A percentile compares a stretch with the other conserved stretches of the same genome.
Conservation (phyloP, 139 green algal species). For the Spirogloea muscicola region DNA sequence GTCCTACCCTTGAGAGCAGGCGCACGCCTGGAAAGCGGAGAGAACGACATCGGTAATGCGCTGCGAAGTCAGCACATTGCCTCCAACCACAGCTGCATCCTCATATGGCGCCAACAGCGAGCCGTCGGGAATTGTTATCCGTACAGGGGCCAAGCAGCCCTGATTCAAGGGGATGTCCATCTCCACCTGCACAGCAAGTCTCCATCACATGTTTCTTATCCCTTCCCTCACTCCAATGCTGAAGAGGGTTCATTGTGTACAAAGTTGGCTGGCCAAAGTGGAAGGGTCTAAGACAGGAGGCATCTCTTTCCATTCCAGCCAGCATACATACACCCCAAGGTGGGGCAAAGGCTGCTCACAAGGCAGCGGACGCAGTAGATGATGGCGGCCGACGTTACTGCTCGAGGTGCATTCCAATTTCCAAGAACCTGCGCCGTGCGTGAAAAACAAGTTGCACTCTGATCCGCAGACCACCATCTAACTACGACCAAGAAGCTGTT, state of each 20-base stretch:
- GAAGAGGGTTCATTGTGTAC: no score
- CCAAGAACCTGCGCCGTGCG: conserved; percentile 58
- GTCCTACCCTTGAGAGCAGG: conserved; percentile 32
- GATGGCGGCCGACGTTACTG: conserved; percentile 85
- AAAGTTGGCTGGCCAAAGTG: no score
- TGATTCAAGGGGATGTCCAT: conserved; percentile 80
- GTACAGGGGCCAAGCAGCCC: conserved; percentile 53
- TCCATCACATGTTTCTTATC: no score
- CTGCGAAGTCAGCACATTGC: conserved; percentile 97
- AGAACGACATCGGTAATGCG: conserved; percentile 94
- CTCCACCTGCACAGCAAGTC: conserved; percentile 28
- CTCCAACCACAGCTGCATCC: conserved; percentile 82
- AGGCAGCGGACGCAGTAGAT: conserved; percentile 91
- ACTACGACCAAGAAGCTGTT: no score
- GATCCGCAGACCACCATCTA: no score
- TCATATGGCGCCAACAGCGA: conserved; percentile 56
- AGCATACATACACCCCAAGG: no score
- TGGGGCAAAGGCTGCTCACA: no score
- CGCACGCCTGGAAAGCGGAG: conserved; percentile 68
- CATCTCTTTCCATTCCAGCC: no score
- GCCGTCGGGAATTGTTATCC: conserved; percentile 57
- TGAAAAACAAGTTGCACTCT: no score
- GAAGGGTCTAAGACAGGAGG: no score
- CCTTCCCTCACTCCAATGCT: no score
- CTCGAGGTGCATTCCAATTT: conserved; percentile 91